Percentiles rank a stretch among this genome's conserved stretches.
These are phyloP conservation scores for Ophiognomonia clavigignenti-juglandacearum DNA, from an alignment of 2,329 filamentous ascomycete species.

Conservation along the genomic window DNA sequence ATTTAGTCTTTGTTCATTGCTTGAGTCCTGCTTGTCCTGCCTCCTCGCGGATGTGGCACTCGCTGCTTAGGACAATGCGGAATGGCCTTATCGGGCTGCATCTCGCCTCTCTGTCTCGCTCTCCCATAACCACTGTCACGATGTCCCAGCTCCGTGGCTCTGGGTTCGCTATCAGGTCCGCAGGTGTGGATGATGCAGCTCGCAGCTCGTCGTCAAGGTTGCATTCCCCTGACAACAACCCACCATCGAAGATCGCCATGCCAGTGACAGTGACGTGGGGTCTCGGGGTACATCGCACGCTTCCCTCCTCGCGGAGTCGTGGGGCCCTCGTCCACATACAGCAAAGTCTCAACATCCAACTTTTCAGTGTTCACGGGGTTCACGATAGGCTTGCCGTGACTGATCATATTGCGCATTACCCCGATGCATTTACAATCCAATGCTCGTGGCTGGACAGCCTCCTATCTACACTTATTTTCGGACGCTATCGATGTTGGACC, in stretches of 20 bases:
- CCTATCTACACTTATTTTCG: background rate
- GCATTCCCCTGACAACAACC: background rate
- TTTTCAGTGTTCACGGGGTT: too few relatives aligned
- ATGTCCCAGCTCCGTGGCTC: background rate
- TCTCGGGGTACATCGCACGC: too few relatives aligned
- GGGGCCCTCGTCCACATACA: too few relatives aligned
- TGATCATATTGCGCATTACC: background rate
- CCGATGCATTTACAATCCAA: background rate
- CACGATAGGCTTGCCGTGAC: background rate
- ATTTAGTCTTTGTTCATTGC: background rate
- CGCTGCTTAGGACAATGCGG: background rate
- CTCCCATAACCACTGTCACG: background rate
- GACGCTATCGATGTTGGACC: background rate
- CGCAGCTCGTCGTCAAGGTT: background rate
- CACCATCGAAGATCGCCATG: too few relatives aligned
- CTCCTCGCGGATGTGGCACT: background rate
- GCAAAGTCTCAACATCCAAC: too few relatives aligned
- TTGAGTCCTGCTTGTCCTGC: background rate
- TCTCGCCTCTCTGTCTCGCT: background rate
- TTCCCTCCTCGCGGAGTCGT: too few relatives aligned
- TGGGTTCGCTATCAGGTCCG: too few relatives aligned
- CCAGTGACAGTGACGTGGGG: too few relatives aligned
- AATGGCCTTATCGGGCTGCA: background rate
- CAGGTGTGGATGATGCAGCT: too few relatives aligned
- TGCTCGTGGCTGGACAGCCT: background rate